Evolutionary conservation across 2,329 filamentous ascomycete species (phyloP), one percentile per base, ranked within the genome.

Genomic region (Stagonosporopsis rhizophila): DNA sequence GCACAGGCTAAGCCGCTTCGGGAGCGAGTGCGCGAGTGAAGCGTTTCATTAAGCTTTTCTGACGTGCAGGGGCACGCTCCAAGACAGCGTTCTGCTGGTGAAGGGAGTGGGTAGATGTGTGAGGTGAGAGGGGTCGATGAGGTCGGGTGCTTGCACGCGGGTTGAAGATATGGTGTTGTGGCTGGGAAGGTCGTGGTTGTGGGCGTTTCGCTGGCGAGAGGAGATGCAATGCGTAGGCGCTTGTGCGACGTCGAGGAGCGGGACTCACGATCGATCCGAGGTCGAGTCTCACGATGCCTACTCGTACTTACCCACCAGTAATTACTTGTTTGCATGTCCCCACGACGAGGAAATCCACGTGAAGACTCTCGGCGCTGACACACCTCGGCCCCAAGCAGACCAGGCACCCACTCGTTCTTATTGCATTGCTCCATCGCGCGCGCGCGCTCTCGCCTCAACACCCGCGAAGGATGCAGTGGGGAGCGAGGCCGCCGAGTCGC

Each of bases 41-140:
- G 52, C 52, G 52, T 55, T 55, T 55, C 45, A 49, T 55, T 55
- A 55, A 55, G 52, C 52, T 55, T 55, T 54, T 55, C 23, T 44
- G 45, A 49, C 52, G 52, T 34, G 44, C 32, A 35, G 15, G 32
- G 32, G 15, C 17, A 17, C 15, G 32, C 32, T 11, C 6, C 32
- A 17, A n/a, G 23, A 25, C 23, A 8, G 15, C 15, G 32, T 9
- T 35, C 6, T 35, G 27, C 8, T 28, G 27, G 11, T 28, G 30
- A n/a, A 8, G 14, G 14, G 12, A 20, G 41, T 22, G 41, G 17
- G 20, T 12, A 14, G 28, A 12, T 4, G 9, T 6, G 28, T 30
- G 28, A 11, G 9, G 28, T 8, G 6, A 8, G 28, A 14, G 28
- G 12, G 28, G 7, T 4, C 12, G 28, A 30, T 4, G 25, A 27